A percentile compares a stretch with the other conserved stretches of the same genome.
These are phyloP conservation scores for Physaria fendleri DNA, from an alignment of 345 rosid genomes.

Conservation along the genomic window DNA sequence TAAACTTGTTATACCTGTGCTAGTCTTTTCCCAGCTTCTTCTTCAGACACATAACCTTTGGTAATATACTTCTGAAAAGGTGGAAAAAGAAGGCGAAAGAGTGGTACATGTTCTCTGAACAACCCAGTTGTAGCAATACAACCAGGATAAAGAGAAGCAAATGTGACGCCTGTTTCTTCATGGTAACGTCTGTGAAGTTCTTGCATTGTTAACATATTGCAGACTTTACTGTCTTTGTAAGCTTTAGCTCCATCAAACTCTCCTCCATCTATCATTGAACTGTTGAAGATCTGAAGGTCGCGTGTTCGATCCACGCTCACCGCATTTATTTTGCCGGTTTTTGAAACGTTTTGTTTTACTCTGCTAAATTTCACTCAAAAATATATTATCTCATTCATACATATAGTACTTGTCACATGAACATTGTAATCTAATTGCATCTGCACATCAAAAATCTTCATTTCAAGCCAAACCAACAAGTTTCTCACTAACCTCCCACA, in stretches of 20 bases:
- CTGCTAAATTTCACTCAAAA: background rate
- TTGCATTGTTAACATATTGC: slow-evolving; percentile 96
- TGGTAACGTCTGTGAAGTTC: slow-evolving; percentile 93
- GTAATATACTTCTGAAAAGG: slow-evolving; percentile 98
- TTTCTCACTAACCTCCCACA: slow-evolving; percentile 40
- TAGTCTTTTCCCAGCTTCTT: slow-evolving; percentile 86
- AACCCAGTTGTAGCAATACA: slow-evolving; percentile 97
- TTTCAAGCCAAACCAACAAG: slow-evolving; percentile 33
- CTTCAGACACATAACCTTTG: slow-evolving; percentile 90
- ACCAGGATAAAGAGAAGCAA: slow-evolving; percentile 93
- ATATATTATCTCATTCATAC: background rate
- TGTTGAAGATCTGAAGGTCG: slow-evolving; percentile 73
- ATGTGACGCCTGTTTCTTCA: slow-evolving; percentile 76
- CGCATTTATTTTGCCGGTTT: no score
- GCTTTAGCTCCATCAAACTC: no score
- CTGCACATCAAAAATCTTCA: background rate
- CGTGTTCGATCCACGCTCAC: slow-evolving; percentile 76
- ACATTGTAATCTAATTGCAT: background rate
- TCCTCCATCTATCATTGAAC: no score
- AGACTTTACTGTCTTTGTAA: no score
- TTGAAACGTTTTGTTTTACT: no score
- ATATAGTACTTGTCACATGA: background rate
- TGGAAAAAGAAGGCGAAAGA: slow-evolving; percentile 86
- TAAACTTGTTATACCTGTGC: slow-evolving; percentile 53
- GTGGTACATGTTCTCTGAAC: slow-evolving; percentile 93